Percentiles rank a stretch among this genome's conserved stretches.
Evolutionary conservation across 106 monocot genomes (phyloP).

Genomic region (Allium sativum): DNA sequence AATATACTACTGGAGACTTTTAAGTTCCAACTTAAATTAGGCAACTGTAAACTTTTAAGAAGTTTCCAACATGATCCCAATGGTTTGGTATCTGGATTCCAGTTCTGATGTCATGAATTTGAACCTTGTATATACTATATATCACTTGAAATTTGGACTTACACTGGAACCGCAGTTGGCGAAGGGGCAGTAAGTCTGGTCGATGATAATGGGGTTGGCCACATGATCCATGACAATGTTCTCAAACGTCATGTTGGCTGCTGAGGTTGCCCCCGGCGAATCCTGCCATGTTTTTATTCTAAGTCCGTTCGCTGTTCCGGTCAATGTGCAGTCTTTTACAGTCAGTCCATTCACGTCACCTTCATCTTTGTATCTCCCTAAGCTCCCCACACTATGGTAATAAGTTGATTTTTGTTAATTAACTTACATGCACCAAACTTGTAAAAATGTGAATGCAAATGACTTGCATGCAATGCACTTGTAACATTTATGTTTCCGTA

Average conservation of each 20-base stretch:
- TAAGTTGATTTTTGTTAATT: background rate
- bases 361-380: conserved; percentile 39
- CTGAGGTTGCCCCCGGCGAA: conserved; percentile 16
- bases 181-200: conserved; percentile 57
- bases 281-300: conserved; percentile 69
- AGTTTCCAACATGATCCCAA: no score
- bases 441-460: no score
- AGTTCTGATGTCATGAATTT: no score
- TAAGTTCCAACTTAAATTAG: no score
- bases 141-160: background rate
- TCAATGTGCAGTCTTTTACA: conserved; percentile 34
- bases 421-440: no score
- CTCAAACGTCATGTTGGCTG: conserved; percentile 51
- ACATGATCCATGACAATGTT: conserved; percentile 49
- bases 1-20: no score
- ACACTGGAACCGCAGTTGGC: conserved; percentile 16
- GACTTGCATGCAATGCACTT: no score
- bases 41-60: no score
- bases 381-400: conserved; percentile 49
- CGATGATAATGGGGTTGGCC: conserved; percentile 48
- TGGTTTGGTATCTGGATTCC: no score
- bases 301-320: conserved; percentile 35
- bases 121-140: no score
- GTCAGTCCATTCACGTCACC: conserved; percentile 26
- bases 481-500: no score